Base-by-base conservation (phyloP, 73 alveolate genomes). In the Breviolum minutum region DNA sequence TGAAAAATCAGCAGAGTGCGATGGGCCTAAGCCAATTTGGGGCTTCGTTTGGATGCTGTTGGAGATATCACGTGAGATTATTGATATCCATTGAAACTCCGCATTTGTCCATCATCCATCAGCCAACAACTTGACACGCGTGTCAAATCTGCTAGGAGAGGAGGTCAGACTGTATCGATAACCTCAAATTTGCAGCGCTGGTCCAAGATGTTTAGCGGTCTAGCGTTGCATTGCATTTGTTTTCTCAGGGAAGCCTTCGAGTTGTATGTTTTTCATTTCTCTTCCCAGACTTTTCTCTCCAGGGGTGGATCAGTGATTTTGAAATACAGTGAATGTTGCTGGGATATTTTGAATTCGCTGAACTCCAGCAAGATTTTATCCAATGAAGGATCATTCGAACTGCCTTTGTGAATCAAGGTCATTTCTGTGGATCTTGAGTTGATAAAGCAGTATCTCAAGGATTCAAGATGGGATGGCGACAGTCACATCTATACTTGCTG, bases 361-460 rank as follows among this genome's bases (percentile, higher is more conserved):
- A 40, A 40, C 54, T 40, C 54, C 54, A 40, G 54, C 54, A 40
- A 40, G 54, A 40, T 40, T 3, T 40, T 40, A 40, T 40, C 54
- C 54, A 40, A 40, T 40, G 54, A 40, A 40, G 54, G 54, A 40
- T 40, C 54, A 40, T 40, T 40, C 54, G 54, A 40, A 40, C 54
- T 40, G 54, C 54, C 77, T 14, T 68, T 48, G 70, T 11, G 20
- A 27, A 30, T 66, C 63, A 10, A 92, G 98, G 90, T 92, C 20
- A 80, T 92, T 26, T 54, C 98, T 14, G 32, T 92, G 77, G 98
- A 92, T 69, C 64, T 92, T 32, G 71, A 92, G 14, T 40, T 76
- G 98, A 73, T 92, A 32, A 88, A 80, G 80, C 98, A 92, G 63
- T 29, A 92, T 90, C 70, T 92, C 54, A 68, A 92, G 98, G 98